Conservation (phyloP, 306 rosid species). For the Rosa persica region DNA sequence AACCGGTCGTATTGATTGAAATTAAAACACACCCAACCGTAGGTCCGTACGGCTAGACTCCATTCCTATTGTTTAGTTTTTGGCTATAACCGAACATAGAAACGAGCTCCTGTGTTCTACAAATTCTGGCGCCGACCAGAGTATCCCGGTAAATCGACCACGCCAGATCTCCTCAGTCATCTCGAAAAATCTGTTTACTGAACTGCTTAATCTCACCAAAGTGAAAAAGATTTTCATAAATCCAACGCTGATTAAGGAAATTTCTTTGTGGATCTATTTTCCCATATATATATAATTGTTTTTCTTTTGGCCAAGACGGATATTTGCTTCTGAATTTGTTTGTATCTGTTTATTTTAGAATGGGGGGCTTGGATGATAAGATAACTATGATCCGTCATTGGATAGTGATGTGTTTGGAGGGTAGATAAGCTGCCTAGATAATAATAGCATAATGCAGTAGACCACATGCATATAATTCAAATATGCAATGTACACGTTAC, state of each 20-base stretch:
- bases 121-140: neutral
- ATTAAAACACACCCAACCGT: too few species aligned
- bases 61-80: too few species aligned
- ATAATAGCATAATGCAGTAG: slow-evolving; percentile 5
- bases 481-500: neutral
- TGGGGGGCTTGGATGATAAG: slow-evolving; percentile 8
- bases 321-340: neutral
- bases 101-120: too few species aligned
- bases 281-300: neutral
- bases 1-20: too few species aligned
- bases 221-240: neutral
- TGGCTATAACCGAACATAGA: too few species aligned
- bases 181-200: neutral
- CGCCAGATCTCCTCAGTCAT: neutral
- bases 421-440: slow-evolving; percentile 9
- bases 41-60: too few species aligned
- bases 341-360: neutral
- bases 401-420: slow-evolving; percentile 24
- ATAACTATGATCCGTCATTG: slow-evolving; percentile 7
- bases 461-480: slow-evolving; percentile 28
- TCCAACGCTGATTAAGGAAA: neutral
- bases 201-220: neutral
- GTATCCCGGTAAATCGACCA: neutral
- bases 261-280: neutral
- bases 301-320: neutral